These are phyloP conservation scores for Solanum lycopersicoides DNA, from an alignment of 257 asterid genomes.

Conservation along the genomic window DNA sequence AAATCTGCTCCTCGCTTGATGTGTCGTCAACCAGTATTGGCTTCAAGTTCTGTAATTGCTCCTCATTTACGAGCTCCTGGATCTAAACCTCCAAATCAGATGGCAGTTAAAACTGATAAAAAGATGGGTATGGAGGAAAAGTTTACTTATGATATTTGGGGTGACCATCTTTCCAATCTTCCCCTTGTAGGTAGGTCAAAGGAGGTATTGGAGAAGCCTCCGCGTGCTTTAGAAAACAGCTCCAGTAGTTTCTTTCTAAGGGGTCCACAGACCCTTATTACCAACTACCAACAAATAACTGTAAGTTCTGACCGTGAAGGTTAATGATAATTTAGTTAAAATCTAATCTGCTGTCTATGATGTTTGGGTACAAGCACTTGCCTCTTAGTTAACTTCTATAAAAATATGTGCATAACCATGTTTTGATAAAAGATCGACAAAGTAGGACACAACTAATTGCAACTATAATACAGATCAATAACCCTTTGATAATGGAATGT, in stretches of 20 bases:
- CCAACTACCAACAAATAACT: constrained; percentile 28
- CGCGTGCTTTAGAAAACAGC: constrained; percentile 21
- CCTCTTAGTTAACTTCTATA: neutral
- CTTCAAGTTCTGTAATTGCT: constrained; percentile 41
- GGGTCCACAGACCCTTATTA: constrained; percentile 52
- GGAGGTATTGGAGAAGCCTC: constrained; percentile 10
- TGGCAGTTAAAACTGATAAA: constrained; percentile 21
- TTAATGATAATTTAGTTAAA: constrained; percentile 17
- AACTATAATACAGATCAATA: neutral
- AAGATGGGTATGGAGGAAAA: constrained; percentile 25
- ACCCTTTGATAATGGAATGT: neutral
- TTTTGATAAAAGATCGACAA: neutral
- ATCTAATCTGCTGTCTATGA: neutral
- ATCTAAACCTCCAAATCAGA: constrained; percentile 22
- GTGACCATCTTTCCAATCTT: constrained; percentile 64
- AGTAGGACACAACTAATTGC: neutral
- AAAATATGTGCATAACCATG: neutral
- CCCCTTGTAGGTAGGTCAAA: constrained; percentile 23
- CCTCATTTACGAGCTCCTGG: constrained; percentile 84
- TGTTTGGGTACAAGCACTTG: neutral
- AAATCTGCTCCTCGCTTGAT: constrained; percentile 24
- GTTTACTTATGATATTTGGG: constrained; percentile 83
- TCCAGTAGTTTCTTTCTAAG: constrained; percentile 72
- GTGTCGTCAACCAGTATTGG: constrained; percentile 27
- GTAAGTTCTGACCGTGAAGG: constrained; percentile 37